Evolutionary conservation across 2,329 filamentous ascomycete genomes (phyloP), one percentile per base, ranked within the genome.

Genomic region (Aspergillaceae sp.): DNA sequence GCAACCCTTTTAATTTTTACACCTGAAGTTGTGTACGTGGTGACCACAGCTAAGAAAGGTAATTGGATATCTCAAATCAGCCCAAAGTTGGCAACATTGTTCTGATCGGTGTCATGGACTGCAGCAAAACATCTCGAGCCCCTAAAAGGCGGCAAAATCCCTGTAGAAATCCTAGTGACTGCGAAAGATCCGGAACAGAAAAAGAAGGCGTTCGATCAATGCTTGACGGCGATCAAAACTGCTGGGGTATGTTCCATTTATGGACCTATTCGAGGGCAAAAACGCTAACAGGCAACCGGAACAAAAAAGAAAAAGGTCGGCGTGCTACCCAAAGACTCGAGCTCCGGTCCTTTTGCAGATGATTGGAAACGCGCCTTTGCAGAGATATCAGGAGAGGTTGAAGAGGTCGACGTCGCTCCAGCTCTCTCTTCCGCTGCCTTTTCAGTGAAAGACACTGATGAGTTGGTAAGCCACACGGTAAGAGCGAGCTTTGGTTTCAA

Each of bases 21-120:
- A 1, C 74, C 83, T 50, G 92, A 97, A 51, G 82, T 82, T 41
- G 76, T 97, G 58, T 94, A 92, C 70, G 84, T 97, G 49, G 82
- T 98, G 54, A 98, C 92, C 5, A 98, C 92, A 4, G 84, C 87
- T 48, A 98, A 98, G 73, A 98, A 98, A 81, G 91, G 89, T 94
- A 65, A 53, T 59, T 51, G 1, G 19, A 32, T 2, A 10, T 29
- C 30, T 26, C 19, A 19, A 19, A 19, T 38, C 4, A 8, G 5
- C 7, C 27, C 6, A 26, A 5, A 28, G 4, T 19, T 6, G 6
- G 30, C 6, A 32, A 9, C 30, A 6, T 32, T 32, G 1, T 5
- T 32, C 30, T 32, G 11, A 28, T 10, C 19, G 19, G 19, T 19
- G 19, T 19, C 27, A 5, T 42, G n/a, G 27, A 33, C 44, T 55